Conservation (phyloP, 2,329 filamentous ascomycete genomes). For the Fusarium napiforme region DNA sequence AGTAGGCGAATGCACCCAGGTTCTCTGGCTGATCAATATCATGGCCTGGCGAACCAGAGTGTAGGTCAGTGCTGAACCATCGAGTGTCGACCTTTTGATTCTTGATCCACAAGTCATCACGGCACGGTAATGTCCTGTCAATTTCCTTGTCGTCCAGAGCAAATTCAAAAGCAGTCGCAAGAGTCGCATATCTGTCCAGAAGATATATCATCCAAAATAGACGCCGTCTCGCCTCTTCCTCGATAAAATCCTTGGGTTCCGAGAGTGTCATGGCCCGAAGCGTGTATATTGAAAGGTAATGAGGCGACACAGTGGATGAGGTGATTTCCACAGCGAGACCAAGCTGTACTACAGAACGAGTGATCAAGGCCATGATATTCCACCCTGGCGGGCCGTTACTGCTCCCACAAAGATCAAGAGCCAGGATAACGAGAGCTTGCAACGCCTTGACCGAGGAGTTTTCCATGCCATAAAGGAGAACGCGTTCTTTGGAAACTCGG, state of each 20-base stretch:
- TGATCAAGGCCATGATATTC: slow-evolving; percentile 91
- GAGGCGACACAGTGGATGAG: slow-evolving; percentile 80
- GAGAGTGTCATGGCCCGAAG: slow-evolving; percentile 85
- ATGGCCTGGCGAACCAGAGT: slow-evolving; percentile 64
- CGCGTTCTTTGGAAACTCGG: slow-evolving; percentile 83
- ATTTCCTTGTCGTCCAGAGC: slow-evolving; percentile 90
- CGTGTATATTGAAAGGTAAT: slow-evolving; percentile 88
- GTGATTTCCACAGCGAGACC: slow-evolving; percentile 86
- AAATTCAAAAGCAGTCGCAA: slow-evolving; percentile 92
- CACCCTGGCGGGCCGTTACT: slow-evolving; percentile 92
- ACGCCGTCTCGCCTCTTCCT: slow-evolving; percentile 85
- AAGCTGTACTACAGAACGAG: slow-evolving; percentile 87
- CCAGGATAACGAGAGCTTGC: slow-evolving; percentile 87
- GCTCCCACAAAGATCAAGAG: slow-evolving; percentile 84
- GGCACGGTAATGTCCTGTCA: slow-evolving; percentile 85
- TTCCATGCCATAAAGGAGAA: slow-evolving; percentile 87
- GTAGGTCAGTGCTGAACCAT: slow-evolving; percentile 74
- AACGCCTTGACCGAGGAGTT: slow-evolving; percentile 89
- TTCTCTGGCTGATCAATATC: slow-evolving; percentile 79
- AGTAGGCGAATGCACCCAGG: slow-evolving; percentile 87
- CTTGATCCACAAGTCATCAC: slow-evolving; percentile 85
- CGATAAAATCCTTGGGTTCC: slow-evolving; percentile 85
- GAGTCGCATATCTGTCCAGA: slow-evolving; percentile 88
- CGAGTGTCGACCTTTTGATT: slow-evolving; percentile 87
- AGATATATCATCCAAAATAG: slow-evolving; percentile 96